Conservation (phyloP, 257 asterid species). For the Nicotiana tabacum region DNA sequence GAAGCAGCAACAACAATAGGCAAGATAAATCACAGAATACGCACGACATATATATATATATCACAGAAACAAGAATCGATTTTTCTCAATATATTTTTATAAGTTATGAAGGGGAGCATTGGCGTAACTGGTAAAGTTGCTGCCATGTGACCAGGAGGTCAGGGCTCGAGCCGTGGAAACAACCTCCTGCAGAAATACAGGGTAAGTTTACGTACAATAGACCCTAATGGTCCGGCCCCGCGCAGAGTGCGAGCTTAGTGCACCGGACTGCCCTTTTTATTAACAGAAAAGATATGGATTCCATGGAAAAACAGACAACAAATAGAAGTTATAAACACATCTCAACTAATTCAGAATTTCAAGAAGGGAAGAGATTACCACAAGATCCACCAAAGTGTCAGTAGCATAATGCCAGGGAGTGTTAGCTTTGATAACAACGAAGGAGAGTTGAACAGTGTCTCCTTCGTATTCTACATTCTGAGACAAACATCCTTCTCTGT, state of each 20-base stretch:
- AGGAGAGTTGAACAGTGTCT: constrained; percentile 74
- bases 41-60: background rate
- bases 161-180: no score
- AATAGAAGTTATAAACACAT: constrained; percentile 15
- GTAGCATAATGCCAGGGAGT: constrained; percentile 70
- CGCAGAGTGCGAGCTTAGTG: no score
- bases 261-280: background rate
- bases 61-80: no score
- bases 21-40: background rate
- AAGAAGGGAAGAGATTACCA: constrained; percentile 38
- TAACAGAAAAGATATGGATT: no score
- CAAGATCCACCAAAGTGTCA: constrained; percentile 72
- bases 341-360: background rate
- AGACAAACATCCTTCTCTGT: constrained; percentile 81
- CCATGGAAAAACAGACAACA: constrained; percentile 35
- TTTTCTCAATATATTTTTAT: no score
- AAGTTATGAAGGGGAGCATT: no score
- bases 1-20: background rate
- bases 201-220: no score
- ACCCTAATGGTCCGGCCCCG: no score
- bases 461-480: constrained; percentile 75
- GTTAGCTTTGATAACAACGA: constrained; percentile 79
- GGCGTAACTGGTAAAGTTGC: no score
- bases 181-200: no score
- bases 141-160: no score